Percentiles rank a stretch among this genome's conserved stretches.
Conservation (phyloP, 805 yeast genomes). For the Wickerhamiella dianesei region DNA sequence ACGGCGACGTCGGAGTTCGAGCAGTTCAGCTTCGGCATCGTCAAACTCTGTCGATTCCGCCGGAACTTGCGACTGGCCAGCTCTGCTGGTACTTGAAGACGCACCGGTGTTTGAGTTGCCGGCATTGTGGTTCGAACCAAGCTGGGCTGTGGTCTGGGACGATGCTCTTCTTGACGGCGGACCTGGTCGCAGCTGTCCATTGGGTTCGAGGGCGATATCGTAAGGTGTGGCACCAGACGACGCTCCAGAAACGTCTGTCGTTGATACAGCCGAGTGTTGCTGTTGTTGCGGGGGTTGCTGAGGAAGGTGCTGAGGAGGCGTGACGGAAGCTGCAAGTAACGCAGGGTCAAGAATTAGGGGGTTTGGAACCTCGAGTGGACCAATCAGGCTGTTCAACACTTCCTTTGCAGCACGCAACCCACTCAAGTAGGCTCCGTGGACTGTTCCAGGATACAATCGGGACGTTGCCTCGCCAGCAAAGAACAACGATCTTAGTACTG, state of each 20-base stretch:
- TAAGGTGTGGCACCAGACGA: neutral
- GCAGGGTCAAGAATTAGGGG: constrained; percentile 20
- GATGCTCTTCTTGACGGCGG: neutral
- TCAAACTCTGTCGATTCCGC: constrained; percentile 8
- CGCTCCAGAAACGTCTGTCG: neutral
- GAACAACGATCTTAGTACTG: constrained; percentile 26
- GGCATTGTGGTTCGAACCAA: neutral
- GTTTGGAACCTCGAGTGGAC: constrained; percentile 29
- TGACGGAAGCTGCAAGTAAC: neutral
- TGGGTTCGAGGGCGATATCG: neutral
- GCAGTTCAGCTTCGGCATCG: constrained; percentile 20
- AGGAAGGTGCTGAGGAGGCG: neutral
- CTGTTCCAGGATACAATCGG: constrained; percentile 30
- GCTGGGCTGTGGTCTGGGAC: neutral
- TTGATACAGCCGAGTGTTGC: neutral
- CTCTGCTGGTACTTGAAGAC: neutral
- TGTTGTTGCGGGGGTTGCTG: no score
- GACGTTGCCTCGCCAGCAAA: constrained; percentile 35
- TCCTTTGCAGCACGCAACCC: constrained; percentile 32
- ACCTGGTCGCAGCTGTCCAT: neutral
- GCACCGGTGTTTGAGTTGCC: neutral
- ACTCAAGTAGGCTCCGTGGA: constrained; percentile 32
- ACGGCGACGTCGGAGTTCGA: constrained; percentile 21
- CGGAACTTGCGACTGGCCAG: neutral
- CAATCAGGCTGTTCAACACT: constrained; percentile 28